These are phyloP conservation scores for Ophiostoma tasmaniense DNA, from an alignment of 2,329 filamentous ascomycete species.

Conservation along the genomic window DNA sequence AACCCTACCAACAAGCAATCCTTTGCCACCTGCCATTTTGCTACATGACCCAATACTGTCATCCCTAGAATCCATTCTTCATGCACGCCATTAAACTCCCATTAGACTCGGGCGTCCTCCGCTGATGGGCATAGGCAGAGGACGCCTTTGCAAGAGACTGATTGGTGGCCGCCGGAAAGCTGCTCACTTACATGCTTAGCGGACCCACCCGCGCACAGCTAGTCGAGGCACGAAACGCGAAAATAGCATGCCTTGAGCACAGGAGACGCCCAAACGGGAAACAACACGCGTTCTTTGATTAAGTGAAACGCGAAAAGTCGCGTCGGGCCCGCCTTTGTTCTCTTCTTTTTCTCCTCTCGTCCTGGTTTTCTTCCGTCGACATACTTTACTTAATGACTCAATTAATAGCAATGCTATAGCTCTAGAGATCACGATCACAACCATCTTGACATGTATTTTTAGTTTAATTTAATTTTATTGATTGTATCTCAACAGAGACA, in stretches of 20 bases:
- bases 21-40: neutral
- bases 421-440: too few species aligned
- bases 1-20: too few species aligned
- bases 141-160: neutral
- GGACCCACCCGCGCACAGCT: neutral
- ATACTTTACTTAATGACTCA: neutral
- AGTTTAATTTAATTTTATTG: neutral
- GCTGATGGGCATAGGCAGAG: too few species aligned
- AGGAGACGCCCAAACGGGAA: neutral
- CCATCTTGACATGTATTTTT: neutral
- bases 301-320: constrained; percentile 9
- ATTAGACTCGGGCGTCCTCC: too few species aligned
- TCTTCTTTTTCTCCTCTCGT: neutral
- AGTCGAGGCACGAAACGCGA: neutral
- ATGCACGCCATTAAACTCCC: neutral
- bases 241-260: constrained; percentile 1
- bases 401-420: neutral
- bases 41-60: neutral
- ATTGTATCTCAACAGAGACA: neutral
- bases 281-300: neutral
- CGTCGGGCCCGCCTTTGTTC: neutral
- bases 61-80: neutral
- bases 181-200: constrained; percentile 6
- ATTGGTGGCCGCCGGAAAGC: neutral
- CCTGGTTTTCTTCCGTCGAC: neutral